A percentile compares a stretch with the other conserved stretches of the same genome.
Conservation (phyloP, 495 filamentous ascomycete genomes). For the Parmelia sp. region DNA sequence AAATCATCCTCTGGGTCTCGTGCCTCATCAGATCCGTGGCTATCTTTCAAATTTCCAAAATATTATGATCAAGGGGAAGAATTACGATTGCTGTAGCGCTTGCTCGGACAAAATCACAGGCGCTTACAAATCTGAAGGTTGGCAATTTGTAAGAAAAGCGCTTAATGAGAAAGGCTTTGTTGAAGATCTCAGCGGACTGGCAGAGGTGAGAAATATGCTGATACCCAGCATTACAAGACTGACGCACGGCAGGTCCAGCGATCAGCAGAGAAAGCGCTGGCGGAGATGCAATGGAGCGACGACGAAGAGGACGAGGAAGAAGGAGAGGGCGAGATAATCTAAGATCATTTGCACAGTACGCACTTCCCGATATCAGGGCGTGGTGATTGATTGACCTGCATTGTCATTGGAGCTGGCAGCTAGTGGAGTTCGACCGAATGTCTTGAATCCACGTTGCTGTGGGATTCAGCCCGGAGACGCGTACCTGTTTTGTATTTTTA, state of each 20-base stretch:
- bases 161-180: constrained; percentile 81
- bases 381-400: constrained; percentile 18
- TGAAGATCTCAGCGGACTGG: constrained; percentile 82
- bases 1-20: constrained; percentile 73
- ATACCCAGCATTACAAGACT: constrained; percentile 19
- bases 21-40: constrained; percentile 90
- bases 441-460: neutral
- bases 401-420: neutral
- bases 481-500: constrained; percentile 3
- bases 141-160: constrained; percentile 84
- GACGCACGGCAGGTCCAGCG: constrained; percentile 53
- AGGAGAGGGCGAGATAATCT: constrained; percentile 34
- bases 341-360: constrained; percentile 4
- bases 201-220: constrained; percentile 55
- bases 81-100: constrained; percentile 87
- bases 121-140: constrained; percentile 67
- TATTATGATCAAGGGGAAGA: constrained; percentile 69
- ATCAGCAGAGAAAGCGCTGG: constrained; percentile 62
- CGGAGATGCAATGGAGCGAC: constrained; percentile 57
- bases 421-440: neutral
- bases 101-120: constrained; percentile 71
- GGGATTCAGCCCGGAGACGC: neutral
- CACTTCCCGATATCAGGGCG: constrained; percentile 17
- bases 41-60: constrained; percentile 85
- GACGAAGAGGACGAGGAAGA: constrained; percentile 44